Evolutionary conservation across 768 basidiomycete genomes (phyloP).

Genomic region (Coprinopsis marcescibilis): DNA sequence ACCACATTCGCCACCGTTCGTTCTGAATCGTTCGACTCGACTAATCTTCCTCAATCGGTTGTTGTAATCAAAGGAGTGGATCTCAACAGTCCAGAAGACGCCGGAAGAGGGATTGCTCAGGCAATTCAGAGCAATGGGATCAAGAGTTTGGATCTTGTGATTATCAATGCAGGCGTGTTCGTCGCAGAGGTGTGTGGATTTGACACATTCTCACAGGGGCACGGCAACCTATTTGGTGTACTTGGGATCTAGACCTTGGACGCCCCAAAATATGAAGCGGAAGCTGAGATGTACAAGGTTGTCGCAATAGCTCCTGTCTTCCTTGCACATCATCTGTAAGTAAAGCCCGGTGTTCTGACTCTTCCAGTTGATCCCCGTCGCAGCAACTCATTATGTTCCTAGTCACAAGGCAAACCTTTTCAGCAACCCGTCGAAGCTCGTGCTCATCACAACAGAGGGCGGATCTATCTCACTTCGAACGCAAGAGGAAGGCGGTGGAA

Average conservation of each 20-base stretch:
- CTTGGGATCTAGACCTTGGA: conserved; percentile 26
- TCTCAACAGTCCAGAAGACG: conserved; percentile 22
- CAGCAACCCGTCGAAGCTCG: conserved; percentile 28
- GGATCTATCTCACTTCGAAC: conserved; percentile 39
- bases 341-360: not conserved
- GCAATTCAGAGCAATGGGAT: conserved; percentile 21
- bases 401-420: conserved; percentile 21
- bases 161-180: conserved; percentile 35
- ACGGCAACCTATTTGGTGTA: too few relatives aligned
- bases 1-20: conserved; percentile 31
- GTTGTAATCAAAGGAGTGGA: conserved; percentile 33
- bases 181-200: conserved; percentile 36
- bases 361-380: not conserved
- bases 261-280: conserved; percentile 29
- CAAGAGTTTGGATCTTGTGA: conserved; percentile 26
- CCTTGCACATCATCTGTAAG: conserved; percentile 24
- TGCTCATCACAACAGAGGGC: conserved; percentile 41
- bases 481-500: conserved; percentile 39
- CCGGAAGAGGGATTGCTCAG: conserved; percentile 29
- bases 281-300: conserved; percentile 41
- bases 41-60: conserved; percentile 27
- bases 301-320: conserved; percentile 39
- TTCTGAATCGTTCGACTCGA: conserved; percentile 15
- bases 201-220: too few relatives aligned
- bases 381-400: not conserved